phyloP scores from a whole-genome alignment of 2,329 filamentous ascomycete species.

The Stachybotrys echinatus region DNA sequence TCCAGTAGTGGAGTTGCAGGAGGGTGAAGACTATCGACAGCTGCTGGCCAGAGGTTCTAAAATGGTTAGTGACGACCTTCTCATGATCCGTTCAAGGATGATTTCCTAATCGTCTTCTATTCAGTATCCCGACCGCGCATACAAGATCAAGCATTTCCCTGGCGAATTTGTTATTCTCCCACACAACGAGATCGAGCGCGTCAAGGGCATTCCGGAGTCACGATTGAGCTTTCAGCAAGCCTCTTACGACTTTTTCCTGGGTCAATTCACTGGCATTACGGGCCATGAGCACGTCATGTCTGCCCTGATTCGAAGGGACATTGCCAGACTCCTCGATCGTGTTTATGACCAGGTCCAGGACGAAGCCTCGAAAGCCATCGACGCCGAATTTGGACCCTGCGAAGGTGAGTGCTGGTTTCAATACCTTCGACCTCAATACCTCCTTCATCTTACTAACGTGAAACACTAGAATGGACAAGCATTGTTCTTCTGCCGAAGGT shows the following conservation, averaged over 20 bases:
- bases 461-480: neutral
- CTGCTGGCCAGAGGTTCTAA: too few relatives aligned
- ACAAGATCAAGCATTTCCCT: neutral
- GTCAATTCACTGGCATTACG: neutral
- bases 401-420: too few relatives aligned
- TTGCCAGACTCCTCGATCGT: neutral
- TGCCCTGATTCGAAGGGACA: neutral
- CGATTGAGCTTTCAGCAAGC: neutral
- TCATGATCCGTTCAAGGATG: too few relatives aligned
- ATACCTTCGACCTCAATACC: too few relatives aligned
- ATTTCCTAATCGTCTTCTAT: too few relatives aligned
- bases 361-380: neutral
- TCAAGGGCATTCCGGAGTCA: neutral
- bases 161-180: slow-evolving; percentile 2
- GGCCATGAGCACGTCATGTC: neutral
- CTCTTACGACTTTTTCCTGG: neutral
- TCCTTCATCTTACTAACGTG: too few relatives aligned
- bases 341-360: neutral
- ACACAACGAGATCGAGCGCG: neutral
- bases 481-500: neutral
- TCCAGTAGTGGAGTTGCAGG: too few relatives aligned
- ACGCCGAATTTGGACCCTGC: neutral
- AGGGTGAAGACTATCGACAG: too few relatives aligned
- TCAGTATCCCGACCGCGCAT: neutral
- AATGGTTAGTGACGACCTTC: too few relatives aligned